phyloP scores from a whole-genome alignment of 345 rosid species.

The Moringa oleifera region DNA sequence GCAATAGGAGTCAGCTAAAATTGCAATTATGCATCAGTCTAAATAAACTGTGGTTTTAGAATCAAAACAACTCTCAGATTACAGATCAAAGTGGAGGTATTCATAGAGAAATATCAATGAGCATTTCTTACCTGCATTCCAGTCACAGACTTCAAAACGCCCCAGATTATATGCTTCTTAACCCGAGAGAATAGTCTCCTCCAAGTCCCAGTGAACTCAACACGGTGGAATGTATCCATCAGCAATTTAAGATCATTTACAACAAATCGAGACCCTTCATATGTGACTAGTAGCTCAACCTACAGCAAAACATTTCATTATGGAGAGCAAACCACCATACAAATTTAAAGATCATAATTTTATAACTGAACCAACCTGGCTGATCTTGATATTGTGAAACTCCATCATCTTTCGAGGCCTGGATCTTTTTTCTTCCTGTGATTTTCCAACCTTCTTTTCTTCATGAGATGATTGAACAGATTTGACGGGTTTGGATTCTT shows the following conservation, averaged over 20 bases:
- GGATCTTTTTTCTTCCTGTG: slow-evolving; percentile 79
- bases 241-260: slow-evolving; percentile 92
- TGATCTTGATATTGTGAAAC: slow-evolving; percentile 86
- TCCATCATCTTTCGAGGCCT: slow-evolving; percentile 88
- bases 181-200: slow-evolving; percentile 96
- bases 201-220: slow-evolving; percentile 92
- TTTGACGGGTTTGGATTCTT: slow-evolving; percentile 62
- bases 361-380: slow-evolving; percentile 59
- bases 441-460: slow-evolving; percentile 81
- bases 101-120: no score
- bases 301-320: slow-evolving; percentile 22
- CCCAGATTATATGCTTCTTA: slow-evolving; percentile 98
- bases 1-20: background rate
- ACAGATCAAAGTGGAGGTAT: background rate
- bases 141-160: slow-evolving; percentile 91
- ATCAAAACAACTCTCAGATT: background rate
- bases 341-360: background rate
- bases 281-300: slow-evolving; percentile 90
- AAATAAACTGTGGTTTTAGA: background rate
- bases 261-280: slow-evolving; percentile 91
- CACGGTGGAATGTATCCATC: slow-evolving; percentile 93
- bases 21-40: background rate
- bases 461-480: slow-evolving; percentile 80
- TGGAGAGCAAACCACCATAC: slow-evolving; percentile 4
- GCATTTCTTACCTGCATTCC: slow-evolving; percentile 83